Evolutionary conservation across 2,329 filamentous ascomycete genomes (phyloP), one percentile per base, ranked within the genome.

Genomic region (Botryotinia calthae): DNA sequence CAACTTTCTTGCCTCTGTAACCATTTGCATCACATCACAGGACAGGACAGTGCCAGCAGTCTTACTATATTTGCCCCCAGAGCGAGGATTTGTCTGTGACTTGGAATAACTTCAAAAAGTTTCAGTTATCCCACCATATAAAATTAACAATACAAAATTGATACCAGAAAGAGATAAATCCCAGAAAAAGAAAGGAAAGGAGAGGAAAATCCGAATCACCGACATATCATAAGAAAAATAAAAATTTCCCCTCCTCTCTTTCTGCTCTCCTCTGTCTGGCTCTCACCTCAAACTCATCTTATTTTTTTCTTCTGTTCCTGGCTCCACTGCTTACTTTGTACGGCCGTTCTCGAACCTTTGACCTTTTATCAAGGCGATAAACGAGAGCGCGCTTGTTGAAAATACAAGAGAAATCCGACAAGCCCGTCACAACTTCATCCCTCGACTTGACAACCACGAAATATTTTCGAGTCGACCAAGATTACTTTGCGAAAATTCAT

Each of bases 371-470:
- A 34, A 44, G 61, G 70, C 48, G 46, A 72, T 72, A 72, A 67
- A 72, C 70, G 70, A 65, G 56, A 20, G 34, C 70, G 70, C 62
- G 62, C 62, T 66, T 72, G 70, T 59, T 58, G 28, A 67, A 66
- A 72, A 72, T 51, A 72, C 48, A 59, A 71, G 59, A 58, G 37
- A 42, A 71, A 72, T 67, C 70, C 70, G 62, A 72, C 48, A 31
- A 48, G 40, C 48, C 70, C 51, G 46, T 65, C 59, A 72, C 62
- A 71, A 62, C 46, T 58, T 54, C 46, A 72, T 67, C 62, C 70
- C 70, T 63, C 58, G 58, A 70, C 31, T 58, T 42, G 31, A 48
- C 44, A 67, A 67, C 46, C 40, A 70, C 56, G 28, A 62, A 62
- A 61, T 56, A 20, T 61, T 37, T 28, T 61, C 40, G 37, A 62